Evolutionary conservation across 2,329 filamentous ascomycete genomes (phyloP), one percentile per base, ranked within the genome.

Genomic region (Hymenoscyphus infarciens): DNA sequence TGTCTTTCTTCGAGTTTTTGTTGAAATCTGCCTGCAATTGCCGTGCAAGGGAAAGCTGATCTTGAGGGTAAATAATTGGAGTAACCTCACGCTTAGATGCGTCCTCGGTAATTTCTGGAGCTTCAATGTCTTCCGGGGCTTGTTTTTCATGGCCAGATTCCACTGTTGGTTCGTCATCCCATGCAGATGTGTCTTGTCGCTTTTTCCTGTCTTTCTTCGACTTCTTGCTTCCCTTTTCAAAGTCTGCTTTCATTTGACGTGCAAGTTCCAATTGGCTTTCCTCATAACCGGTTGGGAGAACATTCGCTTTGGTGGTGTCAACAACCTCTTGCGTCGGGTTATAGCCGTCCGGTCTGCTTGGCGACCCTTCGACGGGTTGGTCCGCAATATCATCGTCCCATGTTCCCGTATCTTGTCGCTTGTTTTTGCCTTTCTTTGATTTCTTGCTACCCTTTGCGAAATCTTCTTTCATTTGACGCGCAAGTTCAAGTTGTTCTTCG

Each of bases 1-100:
- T 67, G 45, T 63, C 72, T 63, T 79, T 81, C 72, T 79, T 80
- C 22, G 56, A 42, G 66, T 77, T 80, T 63, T 74, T 76, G 22
- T 61, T 66, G 59, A 72, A 71, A 52, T 73, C 71, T 49, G 66
- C 67, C 60, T 70, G 64, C 52, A 71, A 55, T 64, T 71, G 70
- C 19, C 69, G 67, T 33, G 70, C 70, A 42, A 72, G 67, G 56
- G 67, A 68, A 29, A 72, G 63, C 55, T 71, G 70, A 19, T 71
- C 66, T 66, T 69, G 66, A 39, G 68, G 63, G 39, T 71, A 71
- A 10, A 69, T 67, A 38, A 67, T 67, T 31, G 60, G 63, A 56
- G 68, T 61, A 8, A 67, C 66, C 61, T 68, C 69, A 5, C 56
- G 58, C 33, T 65, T 66, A 27, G 55, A 62, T 27, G 16, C 58